These are phyloP conservation scores for Puccinia novopanici DNA, from an alignment of 1,284 basidiomycete species.

Conservation along the genomic window DNA sequence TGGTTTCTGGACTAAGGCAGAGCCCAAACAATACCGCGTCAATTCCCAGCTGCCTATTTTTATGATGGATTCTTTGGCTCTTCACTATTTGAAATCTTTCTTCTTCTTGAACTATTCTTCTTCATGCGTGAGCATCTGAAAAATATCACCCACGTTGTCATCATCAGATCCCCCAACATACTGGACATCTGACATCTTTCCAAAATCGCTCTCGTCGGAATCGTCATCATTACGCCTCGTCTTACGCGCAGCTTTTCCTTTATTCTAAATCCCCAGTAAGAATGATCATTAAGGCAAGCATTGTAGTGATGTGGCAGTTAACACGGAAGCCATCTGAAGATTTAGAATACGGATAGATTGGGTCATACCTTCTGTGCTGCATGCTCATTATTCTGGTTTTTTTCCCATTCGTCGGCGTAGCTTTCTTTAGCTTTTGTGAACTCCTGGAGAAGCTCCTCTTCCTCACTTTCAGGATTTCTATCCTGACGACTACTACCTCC, in stretches of 20 bases:
- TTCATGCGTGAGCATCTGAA: too few species aligned
- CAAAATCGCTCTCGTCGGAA: slow-evolving; percentile 54
- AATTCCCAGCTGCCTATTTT: neutral
- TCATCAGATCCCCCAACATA: slow-evolving; percentile 25
- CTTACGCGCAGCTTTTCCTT: slow-evolving; percentile 51
- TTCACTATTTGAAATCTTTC: too few species aligned
- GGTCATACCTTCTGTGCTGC: slow-evolving; percentile 77
- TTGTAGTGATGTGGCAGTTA: slow-evolving; percentile 3
- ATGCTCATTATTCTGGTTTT: slow-evolving; percentile 68
- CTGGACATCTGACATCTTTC: slow-evolving; percentile 44
- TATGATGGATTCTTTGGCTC: too few species aligned
- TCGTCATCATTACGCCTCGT: slow-evolving; percentile 53
- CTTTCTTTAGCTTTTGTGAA: slow-evolving; percentile 52
- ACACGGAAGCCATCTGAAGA: slow-evolving; percentile 22
- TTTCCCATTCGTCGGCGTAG: slow-evolving; percentile 54
- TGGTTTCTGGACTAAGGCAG: neutral
- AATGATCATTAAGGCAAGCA: neutral
- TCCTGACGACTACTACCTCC: slow-evolving; percentile 12
- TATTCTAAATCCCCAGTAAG: slow-evolving; percentile 50
- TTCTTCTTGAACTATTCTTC: too few species aligned
- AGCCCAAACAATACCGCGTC: neutral
- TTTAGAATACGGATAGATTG: slow-evolving; percentile 61
- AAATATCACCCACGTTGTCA: slow-evolving; percentile 15
- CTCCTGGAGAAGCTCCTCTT: slow-evolving; percentile 64
- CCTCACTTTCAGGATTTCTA: slow-evolving; percentile 61